These are phyloP conservation scores for Didymella sp. DNA, from an alignment of 2,329 filamentous ascomycete species.

Conservation along the genomic window DNA sequence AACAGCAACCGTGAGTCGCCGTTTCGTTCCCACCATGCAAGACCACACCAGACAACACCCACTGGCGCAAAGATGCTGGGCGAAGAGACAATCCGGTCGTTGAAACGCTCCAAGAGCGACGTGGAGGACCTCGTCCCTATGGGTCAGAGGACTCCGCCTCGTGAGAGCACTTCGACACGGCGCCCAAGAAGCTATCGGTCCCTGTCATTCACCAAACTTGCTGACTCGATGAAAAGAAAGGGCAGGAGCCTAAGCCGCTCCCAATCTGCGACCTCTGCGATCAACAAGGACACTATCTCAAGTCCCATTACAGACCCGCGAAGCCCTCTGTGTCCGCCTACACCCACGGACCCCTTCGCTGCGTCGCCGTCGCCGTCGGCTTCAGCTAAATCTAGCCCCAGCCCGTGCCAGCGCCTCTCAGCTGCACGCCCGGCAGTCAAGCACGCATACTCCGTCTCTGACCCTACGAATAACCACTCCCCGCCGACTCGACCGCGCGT, in stretches of 20 bases:
- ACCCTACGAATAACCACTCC: conserved; percentile 29
- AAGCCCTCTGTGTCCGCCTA: conserved; percentile 27
- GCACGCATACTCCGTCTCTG: conserved; percentile 32
- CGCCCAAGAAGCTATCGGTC: conserved; percentile 25
- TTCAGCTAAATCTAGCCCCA: conserved; percentile 7
- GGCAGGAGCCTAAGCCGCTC: conserved; percentile 25
- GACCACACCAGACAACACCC: conserved; percentile 1
- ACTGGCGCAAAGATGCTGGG: conserved; percentile 27
- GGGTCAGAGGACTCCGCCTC: conserved; percentile 25
- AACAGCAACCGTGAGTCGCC: conserved; percentile 33
- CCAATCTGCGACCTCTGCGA: conserved; percentile 15
- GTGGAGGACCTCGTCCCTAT: conserved; percentile 24
- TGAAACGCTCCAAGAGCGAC: conserved; percentile 28
- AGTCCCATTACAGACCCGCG: conserved; percentile 30
- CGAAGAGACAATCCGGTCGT: conserved; percentile 25
- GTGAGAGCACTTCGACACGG: conserved; percentile 14
- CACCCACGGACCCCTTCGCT: conserved; percentile 14
- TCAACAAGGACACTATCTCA: conserved; percentile 37
- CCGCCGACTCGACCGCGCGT: conserved; percentile 14
- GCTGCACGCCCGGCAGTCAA: background rate
- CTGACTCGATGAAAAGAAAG: conserved; percentile 34
- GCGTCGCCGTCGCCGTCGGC: conserved; percentile 17
- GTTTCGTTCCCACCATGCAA: conserved; percentile 18
- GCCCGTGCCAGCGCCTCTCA: background rate
- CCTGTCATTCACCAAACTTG: conserved; percentile 41